Base-by-base conservation (phyloP, 1,284 basidiomycete genomes). In the Trichosporon asahii region DNA sequence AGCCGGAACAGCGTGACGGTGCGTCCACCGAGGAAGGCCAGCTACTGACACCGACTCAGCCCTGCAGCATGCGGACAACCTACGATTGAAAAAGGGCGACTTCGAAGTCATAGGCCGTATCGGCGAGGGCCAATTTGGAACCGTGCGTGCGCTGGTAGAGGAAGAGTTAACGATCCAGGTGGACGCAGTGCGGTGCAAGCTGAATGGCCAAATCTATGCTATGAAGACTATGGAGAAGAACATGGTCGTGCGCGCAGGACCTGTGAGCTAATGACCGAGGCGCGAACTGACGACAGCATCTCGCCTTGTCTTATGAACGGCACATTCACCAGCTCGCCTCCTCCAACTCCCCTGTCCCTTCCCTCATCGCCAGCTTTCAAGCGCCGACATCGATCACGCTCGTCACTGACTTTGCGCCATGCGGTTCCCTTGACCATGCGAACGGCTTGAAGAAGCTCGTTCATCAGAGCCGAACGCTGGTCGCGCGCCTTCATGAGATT, bases 401-500 rank as follows among this genome's bases (percentile, higher is more conserved):
- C 49, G 86, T 95, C 33, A 92, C 93, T 86, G 87, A 90, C 63
- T 95, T 93, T 77, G 89, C 89, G 0, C 88, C 91, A 64, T 92
- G 91, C 6, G 94, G 94, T 0, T 92, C 90, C 0, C 84, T 97
- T 31, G 76, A 96, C 88, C 92, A 96, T 95, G n/a, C 93, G 87
- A 72, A 97, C 94, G 2, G 89, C 92, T 65, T 92, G 91, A 7
- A 97, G 85, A 67, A 95, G 89, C 88, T 96, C 94, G 77, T 96
- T 96, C 94, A 96, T 97, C 63, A 96, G 84, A 0, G 90, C 86
- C 21, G 95, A 93, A 64, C 95, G 88, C 82, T 94, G 91, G 76
- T 98, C 95, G 23, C 94, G 88, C 40, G 92, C 88, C 83, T 94
- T 94, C 93, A 95, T 95, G 25, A 97, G 85, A 76, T 91, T 92